These are phyloP conservation scores for Rasamsonia emersonii DNA, from an alignment of 2,329 filamentous ascomycete genomes.

Conservation along the genomic window DNA sequence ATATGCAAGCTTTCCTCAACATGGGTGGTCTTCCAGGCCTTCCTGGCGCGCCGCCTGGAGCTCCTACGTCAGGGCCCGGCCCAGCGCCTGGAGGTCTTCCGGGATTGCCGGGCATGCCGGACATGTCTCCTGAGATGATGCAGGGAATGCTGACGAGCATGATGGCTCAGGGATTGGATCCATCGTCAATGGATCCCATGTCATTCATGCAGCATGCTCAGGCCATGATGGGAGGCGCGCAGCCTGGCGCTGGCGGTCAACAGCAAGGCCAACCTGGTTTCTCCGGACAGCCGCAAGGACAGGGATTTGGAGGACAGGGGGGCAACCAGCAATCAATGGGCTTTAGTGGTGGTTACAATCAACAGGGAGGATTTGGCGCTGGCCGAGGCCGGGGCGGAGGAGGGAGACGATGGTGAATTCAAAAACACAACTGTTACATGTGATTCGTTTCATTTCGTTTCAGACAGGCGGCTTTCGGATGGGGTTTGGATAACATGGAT, in stretches of 20 bases:
- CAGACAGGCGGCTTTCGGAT: constrained; percentile 1
- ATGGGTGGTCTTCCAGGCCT: constrained; percentile 41
- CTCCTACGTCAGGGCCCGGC: constrained; percentile 20
- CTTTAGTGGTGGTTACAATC: constrained; percentile 34
- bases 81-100: constrained; percentile 22
- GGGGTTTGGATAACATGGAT: neutral
- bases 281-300: constrained; percentile 23
- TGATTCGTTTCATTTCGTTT: constrained; percentile 3
- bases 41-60: constrained; percentile 22
- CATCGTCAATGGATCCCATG: constrained; percentile 45
- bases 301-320: constrained; percentile 26
- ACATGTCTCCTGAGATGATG: constrained; percentile 49
- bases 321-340: constrained; percentile 34
- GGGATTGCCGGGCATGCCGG: constrained; percentile 38
- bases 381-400: constrained; percentile 27
- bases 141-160: constrained; percentile 50
- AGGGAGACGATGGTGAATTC: constrained; percentile 31
- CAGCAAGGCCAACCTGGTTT: constrained; percentile 28
- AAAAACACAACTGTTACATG: constrained; percentile 5
- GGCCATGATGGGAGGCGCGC: constrained; percentile 39
- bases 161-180: constrained; percentile 47
- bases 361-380: constrained; percentile 29
- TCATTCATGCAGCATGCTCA: constrained; percentile 47
- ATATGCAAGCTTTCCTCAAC: constrained; percentile 53
- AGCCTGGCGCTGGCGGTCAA: constrained; percentile 29